These are phyloP conservation scores for Pseudocercospora eumusae DNA, from an alignment of 2,329 filamentous ascomycete genomes.

Conservation along the genomic window DNA sequence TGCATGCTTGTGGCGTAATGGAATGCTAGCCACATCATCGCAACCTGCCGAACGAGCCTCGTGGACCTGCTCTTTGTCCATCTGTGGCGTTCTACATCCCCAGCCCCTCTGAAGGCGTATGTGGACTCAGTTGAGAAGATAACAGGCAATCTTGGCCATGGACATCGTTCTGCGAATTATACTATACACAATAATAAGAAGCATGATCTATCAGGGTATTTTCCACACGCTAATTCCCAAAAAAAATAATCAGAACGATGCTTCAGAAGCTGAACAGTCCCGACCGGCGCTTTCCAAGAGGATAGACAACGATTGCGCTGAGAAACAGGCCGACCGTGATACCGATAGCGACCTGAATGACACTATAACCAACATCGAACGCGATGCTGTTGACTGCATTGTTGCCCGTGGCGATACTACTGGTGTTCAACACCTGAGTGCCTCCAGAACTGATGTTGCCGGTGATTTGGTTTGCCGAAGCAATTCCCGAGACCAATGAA, in stretches of 20 bases:
- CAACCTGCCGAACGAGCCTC: not conserved
- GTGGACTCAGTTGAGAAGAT: too few relatives aligned
- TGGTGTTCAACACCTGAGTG: conserved; percentile 46
- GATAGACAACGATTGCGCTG: conserved; percentile 52
- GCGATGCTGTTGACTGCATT: conserved; percentile 46
- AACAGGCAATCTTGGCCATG: too few relatives aligned
- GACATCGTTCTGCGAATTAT: too few relatives aligned
- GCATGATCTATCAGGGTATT: not conserved
- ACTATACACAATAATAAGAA: not conserved
- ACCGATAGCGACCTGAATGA: conserved; percentile 55
- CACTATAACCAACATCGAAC: conserved; percentile 51
- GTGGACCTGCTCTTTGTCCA: not conserved
- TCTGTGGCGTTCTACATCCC: not conserved
- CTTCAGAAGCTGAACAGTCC: conserved; percentile 45
- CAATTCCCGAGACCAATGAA: conserved; percentile 58
- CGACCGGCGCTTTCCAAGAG: conserved; percentile 51
- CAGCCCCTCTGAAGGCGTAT: too few relatives aligned
- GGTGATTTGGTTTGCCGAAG: conserved; percentile 58
- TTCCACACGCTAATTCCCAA: not conserved
- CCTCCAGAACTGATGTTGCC: conserved; percentile 44
- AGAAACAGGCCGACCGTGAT: conserved; percentile 55
- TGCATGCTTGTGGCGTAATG: not conserved
- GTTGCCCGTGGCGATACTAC: conserved; percentile 33
- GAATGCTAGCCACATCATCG: not conserved
- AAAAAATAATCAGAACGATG: not conserved